A percentile compares a stretch with the other conserved stretches of the same genome.
Evolutionary conservation across 2,329 filamentous ascomycete genomes (phyloP).

Genomic region (Metarhizium anisopliae): DNA sequence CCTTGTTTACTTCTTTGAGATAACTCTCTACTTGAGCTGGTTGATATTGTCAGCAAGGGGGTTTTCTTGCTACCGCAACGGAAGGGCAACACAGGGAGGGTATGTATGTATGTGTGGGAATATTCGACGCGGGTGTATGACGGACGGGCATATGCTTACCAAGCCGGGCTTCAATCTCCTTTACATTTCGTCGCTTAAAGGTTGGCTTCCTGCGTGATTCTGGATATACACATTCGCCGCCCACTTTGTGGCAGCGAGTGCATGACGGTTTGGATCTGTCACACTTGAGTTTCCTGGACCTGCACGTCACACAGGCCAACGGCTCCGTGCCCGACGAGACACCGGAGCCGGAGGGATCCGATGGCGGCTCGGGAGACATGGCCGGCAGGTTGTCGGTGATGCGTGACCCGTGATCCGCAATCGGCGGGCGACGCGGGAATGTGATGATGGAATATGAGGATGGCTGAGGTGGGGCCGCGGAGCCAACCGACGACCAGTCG

Average conservation of each 20-base stretch:
- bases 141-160: conserved; percentile 40
- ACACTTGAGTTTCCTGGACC: conserved; percentile 79
- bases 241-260: conserved; percentile 65
- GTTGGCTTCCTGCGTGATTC: conserved; percentile 83
- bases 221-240: conserved; percentile 77
- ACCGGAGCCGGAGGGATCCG: background rate
- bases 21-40: conserved; percentile 75
- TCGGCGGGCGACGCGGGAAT: too few relatives aligned
- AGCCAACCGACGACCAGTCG: background rate
- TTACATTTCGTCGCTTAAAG: conserved; percentile 82
- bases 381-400: background rate
- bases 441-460: background rate
- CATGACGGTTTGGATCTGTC: conserved; percentile 74
- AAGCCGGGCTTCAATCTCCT: conserved; percentile 77
- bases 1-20: conserved; percentile 54
- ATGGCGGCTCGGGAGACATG: background rate
- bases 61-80: background rate
- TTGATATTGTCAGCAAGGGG: background rate
- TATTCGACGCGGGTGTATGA: background rate
- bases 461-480: background rate
- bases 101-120: too few relatives aligned
- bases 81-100: too few relatives aligned
- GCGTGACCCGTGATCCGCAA: background rate
- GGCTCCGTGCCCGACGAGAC: conserved; percentile 24
- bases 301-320: conserved; percentile 76